Evolutionary conservation across 2,329 filamentous ascomycete species (phyloP), one percentile per base, ranked within the genome.

Genomic region (Elsinoe batatas): DNA sequence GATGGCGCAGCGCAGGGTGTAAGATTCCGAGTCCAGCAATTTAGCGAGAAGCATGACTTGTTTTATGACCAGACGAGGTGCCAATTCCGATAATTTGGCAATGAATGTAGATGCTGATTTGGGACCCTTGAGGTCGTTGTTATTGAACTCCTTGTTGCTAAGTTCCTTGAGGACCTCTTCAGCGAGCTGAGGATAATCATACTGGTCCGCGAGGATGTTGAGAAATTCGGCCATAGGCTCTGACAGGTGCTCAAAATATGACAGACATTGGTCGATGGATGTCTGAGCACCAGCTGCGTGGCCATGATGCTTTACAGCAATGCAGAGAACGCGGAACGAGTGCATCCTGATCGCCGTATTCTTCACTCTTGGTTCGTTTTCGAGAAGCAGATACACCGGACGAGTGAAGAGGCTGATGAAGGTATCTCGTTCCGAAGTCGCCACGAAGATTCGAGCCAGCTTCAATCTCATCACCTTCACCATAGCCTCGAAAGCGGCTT

Each of bases 141-240:
- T 91, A 71, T 94, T 96, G 74, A 97, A 98, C 67, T 97, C 91
- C 69, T 95, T 98, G 72, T 91, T 95, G 69, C 91, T 95, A 61
- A 98, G 80, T 67, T 98, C 93, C 64, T 89, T 85, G 57, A 98
- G 72, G 30, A 97, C 88, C 67, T 98, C 93, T 68, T 96, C 93
- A 3, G 90, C 86, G 7, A 98, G 78, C 66, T 98, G 93, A 13
- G 91, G 88, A 68, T 97, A 95, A 71, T 98, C 93, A 73, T 97
- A 98, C 74, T 96, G 91, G 68, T 97, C 91, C 1, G 91, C 85
- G 22, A 98, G 77, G 65, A 97, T 98, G 64, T 97, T 89, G 3
- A 98, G 75, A 64, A 98, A 95, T 69, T 98, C 94, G 32, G 93
- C 93, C 93, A 98, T 98, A 1, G 93, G 93, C 67, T 98, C 93